Conservation (phyloP, 1,284 basidiomycete species). For the Termitomyces sp. region DNA sequence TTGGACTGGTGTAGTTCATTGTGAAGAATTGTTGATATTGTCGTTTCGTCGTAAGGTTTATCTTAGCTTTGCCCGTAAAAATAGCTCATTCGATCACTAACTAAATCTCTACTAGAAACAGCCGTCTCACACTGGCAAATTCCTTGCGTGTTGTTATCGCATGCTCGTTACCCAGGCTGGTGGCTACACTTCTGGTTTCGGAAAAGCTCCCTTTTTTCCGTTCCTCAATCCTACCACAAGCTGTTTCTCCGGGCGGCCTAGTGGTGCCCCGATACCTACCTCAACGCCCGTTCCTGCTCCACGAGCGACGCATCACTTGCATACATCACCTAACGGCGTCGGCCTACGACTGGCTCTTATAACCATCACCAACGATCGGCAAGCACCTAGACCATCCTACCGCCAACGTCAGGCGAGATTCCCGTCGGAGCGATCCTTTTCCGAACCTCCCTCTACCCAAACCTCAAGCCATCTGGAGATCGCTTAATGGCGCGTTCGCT, state of each 20-base stretch:
- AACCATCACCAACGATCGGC: constrained; percentile 70
- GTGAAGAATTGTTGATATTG: too few relatives aligned
- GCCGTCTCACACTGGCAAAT: too few relatives aligned
- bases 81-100: too few relatives aligned
- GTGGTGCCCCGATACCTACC: constrained; percentile 4
- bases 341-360: constrained; percentile 66
- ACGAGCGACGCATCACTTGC: constrained; percentile 36
- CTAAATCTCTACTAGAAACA: too few relatives aligned
- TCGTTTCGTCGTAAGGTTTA: too few relatives aligned
- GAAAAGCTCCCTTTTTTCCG: constrained; percentile 14
- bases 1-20: too few relatives aligned
- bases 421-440: constrained; percentile 18
- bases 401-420: constrained; percentile 33
- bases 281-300: constrained; percentile 14
- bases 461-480: constrained; percentile 17
- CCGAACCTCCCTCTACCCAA: constrained; percentile 17
- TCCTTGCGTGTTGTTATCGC: too few relatives aligned
- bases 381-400: constrained; percentile 51
- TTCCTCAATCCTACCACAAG: constrained; percentile 9
- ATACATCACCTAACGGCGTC: constrained; percentile 74
- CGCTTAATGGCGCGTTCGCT: constrained; percentile 16
- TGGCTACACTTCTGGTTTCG: constrained; percentile 14
- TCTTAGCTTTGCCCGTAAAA: too few relatives aligned
- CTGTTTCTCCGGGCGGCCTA: constrained; percentile 7
- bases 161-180: constrained; percentile 17